A percentile compares a stretch with the other conserved stretches of the same genome.
These are phyloP conservation scores for Pseudopyricularia cyperi DNA, from an alignment of 2,329 filamentous ascomycete genomes.

Conservation along the genomic window DNA sequence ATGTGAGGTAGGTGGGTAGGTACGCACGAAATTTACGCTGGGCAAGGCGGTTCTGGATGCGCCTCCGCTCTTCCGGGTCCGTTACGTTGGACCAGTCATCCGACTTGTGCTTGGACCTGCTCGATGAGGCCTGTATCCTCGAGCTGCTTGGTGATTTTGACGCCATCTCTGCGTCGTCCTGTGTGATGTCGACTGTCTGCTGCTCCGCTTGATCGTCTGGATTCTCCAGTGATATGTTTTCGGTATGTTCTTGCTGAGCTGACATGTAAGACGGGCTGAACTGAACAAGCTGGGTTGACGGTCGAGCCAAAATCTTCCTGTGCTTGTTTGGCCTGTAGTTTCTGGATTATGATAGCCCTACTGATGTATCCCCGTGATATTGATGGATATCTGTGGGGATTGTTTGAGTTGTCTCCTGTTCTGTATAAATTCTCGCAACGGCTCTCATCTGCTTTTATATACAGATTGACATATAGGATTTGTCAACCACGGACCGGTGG, in stretches of 20 bases:
- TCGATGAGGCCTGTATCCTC: background rate
- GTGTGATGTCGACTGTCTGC: background rate
- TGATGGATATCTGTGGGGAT: background rate
- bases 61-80: conserved; percentile 57
- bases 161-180: background rate
- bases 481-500: background rate
- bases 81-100: conserved; percentile 59
- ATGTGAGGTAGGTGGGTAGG: background rate
- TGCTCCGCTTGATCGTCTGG: no score
- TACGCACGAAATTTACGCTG: conserved; percentile 63
- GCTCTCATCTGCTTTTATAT: background rate
- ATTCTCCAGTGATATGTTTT: no score
- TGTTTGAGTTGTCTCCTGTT: no score
- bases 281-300: no score
- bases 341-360: background rate
- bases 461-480: background rate
- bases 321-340: background rate
- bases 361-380: background rate
- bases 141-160: background rate
- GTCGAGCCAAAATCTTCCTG: background rate
- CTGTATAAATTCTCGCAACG: background rate
- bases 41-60: conserved; percentile 64
- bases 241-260: no score
- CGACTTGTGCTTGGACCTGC: background rate
- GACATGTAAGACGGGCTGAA: no score